Percentiles rank a stretch among this genome's conserved stretches.
phyloP scores from a whole-genome alignment of 2,329 filamentous ascomycete genomes.

The Epicoccum nigrum region DNA sequence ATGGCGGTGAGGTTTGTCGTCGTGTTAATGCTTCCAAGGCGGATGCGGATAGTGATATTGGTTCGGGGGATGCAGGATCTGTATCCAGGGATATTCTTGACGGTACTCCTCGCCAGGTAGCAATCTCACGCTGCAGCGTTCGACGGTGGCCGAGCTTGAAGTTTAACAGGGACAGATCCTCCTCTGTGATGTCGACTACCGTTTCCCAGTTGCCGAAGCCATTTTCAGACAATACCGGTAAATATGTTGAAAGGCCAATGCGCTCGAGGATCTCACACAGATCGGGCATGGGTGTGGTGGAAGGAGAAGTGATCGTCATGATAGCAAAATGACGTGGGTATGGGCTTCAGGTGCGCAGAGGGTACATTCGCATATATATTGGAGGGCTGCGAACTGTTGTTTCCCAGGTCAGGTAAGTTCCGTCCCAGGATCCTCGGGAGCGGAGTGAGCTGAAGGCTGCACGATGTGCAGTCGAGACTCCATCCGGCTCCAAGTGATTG shows the following conservation, averaged over 20 bases:
- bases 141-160: conserved; percentile 51
- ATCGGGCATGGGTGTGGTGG: conserved; percentile 27
- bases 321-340: conserved; percentile 24
- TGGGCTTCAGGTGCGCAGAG: conserved; percentile 17
- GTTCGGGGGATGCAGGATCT: conserved; percentile 20
- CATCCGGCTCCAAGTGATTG: not conserved
- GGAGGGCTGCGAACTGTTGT: conserved; percentile 22
- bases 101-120: conserved; percentile 43
- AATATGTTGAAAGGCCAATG: conserved; percentile 39
- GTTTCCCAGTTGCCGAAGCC: conserved; percentile 48
- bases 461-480: conserved; percentile 18
- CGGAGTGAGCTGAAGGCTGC: conserved; percentile 21
- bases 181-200: conserved; percentile 50
- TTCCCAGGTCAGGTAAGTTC: conserved; percentile 20
- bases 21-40: conserved; percentile 36
- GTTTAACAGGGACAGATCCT: conserved; percentile 44
- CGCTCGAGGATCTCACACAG: conserved; percentile 40
- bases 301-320: conserved; percentile 35
- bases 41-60: conserved; percentile 35
- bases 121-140: conserved; percentile 49
- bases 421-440: conserved; percentile 17
- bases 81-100: conserved; percentile 30
- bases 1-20: conserved; percentile 30
- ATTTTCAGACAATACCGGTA: conserved; percentile 39
- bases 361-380: conserved; percentile 31